A percentile compares a stretch with the other conserved stretches of the same genome.
Evolutionary conservation across 495 filamentous ascomycete genomes (phyloP).

Genomic region (Trichoderma reesei): DNA sequence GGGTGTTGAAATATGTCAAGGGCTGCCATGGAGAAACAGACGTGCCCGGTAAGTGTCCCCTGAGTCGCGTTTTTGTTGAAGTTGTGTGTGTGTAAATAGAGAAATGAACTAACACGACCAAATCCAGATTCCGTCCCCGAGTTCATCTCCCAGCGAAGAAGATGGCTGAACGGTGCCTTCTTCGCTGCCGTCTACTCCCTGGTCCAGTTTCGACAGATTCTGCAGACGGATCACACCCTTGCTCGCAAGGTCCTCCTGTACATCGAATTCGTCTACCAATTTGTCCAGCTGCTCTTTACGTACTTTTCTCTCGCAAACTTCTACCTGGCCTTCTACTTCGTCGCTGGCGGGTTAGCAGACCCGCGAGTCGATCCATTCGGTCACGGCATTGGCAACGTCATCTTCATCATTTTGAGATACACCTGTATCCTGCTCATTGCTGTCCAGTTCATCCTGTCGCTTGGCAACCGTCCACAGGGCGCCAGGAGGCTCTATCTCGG

Average conservation of each 20-base stretch:
- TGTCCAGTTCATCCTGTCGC: constrained; percentile 94
- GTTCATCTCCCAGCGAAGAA: constrained; percentile 88
- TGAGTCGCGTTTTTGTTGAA: background rate
- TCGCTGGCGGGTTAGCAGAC: constrained; percentile 87
- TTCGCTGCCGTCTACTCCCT: constrained; percentile 98
- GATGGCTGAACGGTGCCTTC: constrained; percentile 98
- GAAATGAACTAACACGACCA: constrained; percentile 9
- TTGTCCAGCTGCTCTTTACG: constrained; percentile 83
- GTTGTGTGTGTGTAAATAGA: too few relatives aligned
- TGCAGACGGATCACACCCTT: constrained; percentile 86
- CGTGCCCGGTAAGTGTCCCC: constrained; percentile 64
- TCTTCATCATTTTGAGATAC: constrained; percentile 83
- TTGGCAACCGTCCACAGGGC: constrained; percentile 96
- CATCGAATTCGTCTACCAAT: constrained; percentile 94
- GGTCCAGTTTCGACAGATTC: constrained; percentile 88
- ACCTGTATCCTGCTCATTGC: constrained; percentile 77
- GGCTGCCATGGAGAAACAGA: constrained; percentile 92
- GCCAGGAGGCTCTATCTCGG: constrained; percentile 84
- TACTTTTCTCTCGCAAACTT: constrained; percentile 99
- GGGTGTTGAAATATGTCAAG: constrained; percentile 97
- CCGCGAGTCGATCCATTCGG: constrained; percentile 79
- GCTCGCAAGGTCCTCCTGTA: constrained; percentile 84
- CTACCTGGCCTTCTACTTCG: constrained; percentile 97
- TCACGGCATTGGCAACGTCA: constrained; percentile 66
- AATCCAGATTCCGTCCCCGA: constrained; percentile 64